A percentile compares a stretch with the other conserved stretches of the same genome.
These are phyloP conservation scores for Ascocoryne sarcoides DNA, from an alignment of 2,329 filamentous ascomycete species.

Conservation along the genomic window DNA sequence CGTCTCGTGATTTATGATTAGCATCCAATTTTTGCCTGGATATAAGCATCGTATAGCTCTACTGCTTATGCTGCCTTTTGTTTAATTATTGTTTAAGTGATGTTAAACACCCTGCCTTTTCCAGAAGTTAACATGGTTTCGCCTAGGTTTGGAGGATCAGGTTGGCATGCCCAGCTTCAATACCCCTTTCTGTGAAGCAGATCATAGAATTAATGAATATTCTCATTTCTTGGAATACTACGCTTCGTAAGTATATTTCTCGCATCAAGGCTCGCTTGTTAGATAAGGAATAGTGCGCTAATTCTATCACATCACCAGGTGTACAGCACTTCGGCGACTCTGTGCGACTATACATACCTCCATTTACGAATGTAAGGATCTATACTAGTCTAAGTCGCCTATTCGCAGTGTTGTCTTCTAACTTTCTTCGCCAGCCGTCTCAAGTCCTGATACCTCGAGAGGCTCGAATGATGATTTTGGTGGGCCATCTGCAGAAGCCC, in stretches of 20 bases:
- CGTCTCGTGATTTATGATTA: too few relatives aligned
- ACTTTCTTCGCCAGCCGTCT: slow-evolving; percentile 8
- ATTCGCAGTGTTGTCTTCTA: background rate
- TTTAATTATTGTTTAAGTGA: too few relatives aligned
- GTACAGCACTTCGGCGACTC: slow-evolving; percentile 44
- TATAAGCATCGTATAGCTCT: too few relatives aligned
- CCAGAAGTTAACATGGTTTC: too few relatives aligned
- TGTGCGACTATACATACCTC: slow-evolving; percentile 43
- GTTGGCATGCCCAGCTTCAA: slow-evolving; percentile 48
- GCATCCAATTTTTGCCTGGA: too few relatives aligned
- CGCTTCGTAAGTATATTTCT: slow-evolving; percentile 50
- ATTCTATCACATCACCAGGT: too few relatives aligned
- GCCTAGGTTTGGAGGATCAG: slow-evolving; percentile 41
- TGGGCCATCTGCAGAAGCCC: slow-evolving; percentile 30
- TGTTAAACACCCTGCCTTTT: too few relatives aligned
- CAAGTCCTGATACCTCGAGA: slow-evolving; percentile 9
- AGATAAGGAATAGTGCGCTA: too few relatives aligned
- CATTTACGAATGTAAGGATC: slow-evolving; percentile 41
- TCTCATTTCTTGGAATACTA: slow-evolving; percentile 51
- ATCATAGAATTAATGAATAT: slow-evolving; percentile 39
- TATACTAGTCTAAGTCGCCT: background rate
- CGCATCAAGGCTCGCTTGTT: too few relatives aligned
- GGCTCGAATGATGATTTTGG: too few relatives aligned
- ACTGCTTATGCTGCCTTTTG: too few relatives aligned
- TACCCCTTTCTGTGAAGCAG: slow-evolving; percentile 37